These are phyloP conservation scores for Verticillium nonalfalfae DNA, from an alignment of 2,329 filamentous ascomycete genomes.

Conservation along the genomic window DNA sequence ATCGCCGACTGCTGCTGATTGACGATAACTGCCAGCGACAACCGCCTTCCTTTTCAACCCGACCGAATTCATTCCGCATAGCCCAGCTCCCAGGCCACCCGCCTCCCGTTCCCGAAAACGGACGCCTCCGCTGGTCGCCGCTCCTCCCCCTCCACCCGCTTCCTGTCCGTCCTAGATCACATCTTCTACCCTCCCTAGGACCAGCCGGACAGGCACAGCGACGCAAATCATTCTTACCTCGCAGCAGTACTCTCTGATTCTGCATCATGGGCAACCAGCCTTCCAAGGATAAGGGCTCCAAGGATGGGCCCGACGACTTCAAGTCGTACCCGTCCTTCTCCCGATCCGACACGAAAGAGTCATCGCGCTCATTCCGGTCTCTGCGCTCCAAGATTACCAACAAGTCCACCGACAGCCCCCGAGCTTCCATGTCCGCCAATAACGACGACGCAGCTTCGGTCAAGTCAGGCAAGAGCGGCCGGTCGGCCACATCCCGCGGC, in stretches of 20 bases:
- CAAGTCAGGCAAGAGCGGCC: slow-evolving; percentile 60
- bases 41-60: neutral
- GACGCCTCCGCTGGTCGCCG: slow-evolving; percentile 39
- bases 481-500: slow-evolving; percentile 37
- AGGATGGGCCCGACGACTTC: slow-evolving; percentile 47
- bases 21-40: neutral
- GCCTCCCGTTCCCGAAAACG: slow-evolving; percentile 30
- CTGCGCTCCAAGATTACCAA: slow-evolving; percentile 93
- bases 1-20: neutral
- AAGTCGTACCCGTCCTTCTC: slow-evolving; percentile 89
- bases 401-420: slow-evolving; percentile 37
- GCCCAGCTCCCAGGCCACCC: neutral
- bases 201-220: slow-evolving; percentile 5
- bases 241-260: neutral
- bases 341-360: slow-evolving; percentile 89
- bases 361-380: slow-evolving; percentile 75
- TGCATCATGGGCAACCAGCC: slow-evolving; percentile 67
- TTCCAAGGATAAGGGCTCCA: slow-evolving; percentile 57
- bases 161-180: slow-evolving; percentile 43
- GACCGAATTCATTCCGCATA: neutral
- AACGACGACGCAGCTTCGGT: slow-evolving; percentile 69
- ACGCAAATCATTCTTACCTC: neutral
- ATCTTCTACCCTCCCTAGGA: slow-evolving; percentile 48
- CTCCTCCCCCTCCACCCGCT: slow-evolving; percentile 34
- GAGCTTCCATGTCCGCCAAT: slow-evolving; percentile 64